phyloP scores from a whole-genome alignment of 139 green algal species.

The Ulvella scutata region DNA sequence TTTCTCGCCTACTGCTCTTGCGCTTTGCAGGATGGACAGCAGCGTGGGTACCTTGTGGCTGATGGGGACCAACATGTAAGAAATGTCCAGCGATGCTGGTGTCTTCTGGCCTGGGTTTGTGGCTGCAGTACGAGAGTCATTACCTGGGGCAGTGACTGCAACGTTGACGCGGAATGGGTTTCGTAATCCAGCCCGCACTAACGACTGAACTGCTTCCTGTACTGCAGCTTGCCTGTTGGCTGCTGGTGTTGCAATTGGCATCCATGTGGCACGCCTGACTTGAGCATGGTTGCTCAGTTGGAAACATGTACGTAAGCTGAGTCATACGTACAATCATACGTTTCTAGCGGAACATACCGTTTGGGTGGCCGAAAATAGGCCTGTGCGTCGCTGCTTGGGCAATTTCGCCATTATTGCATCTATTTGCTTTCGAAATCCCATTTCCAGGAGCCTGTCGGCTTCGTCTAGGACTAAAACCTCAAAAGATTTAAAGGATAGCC shows the following conservation, averaged over 20 bases:
- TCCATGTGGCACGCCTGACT: no score
- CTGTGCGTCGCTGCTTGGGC: constrained; percentile 79
- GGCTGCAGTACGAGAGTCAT: not conserved
- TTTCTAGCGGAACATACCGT: constrained; percentile 27
- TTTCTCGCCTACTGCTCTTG: constrained; percentile 51
- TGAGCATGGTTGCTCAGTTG: no score
- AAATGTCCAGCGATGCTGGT: constrained; percentile 44
- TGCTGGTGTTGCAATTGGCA: no score
- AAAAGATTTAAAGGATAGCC: not conserved
- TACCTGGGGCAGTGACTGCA: constrained; percentile 19
- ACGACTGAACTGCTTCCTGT: constrained; percentile 53
- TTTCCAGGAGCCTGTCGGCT: constrained; percentile 87
- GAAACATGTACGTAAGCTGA: no score
- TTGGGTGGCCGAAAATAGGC: constrained; percentile 94
- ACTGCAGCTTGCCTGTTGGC: not conserved
- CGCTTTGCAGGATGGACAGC: constrained; percentile 31
- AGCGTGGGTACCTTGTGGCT: constrained; percentile 65
- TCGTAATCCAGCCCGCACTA: constrained; percentile 79
- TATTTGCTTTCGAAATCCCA: constrained; percentile 74
- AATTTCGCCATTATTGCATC: constrained; percentile 64
- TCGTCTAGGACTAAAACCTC: constrained; percentile 92
- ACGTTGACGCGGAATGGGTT: constrained; percentile 75
- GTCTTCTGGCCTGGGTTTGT: constrained; percentile 32
- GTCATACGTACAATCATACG: not conserved
- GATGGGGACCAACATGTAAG: constrained; percentile 36